Evolutionary conservation across 768 basidiomycete species (phyloP).

Genomic region (Rossbeevera mucosa): DNA sequence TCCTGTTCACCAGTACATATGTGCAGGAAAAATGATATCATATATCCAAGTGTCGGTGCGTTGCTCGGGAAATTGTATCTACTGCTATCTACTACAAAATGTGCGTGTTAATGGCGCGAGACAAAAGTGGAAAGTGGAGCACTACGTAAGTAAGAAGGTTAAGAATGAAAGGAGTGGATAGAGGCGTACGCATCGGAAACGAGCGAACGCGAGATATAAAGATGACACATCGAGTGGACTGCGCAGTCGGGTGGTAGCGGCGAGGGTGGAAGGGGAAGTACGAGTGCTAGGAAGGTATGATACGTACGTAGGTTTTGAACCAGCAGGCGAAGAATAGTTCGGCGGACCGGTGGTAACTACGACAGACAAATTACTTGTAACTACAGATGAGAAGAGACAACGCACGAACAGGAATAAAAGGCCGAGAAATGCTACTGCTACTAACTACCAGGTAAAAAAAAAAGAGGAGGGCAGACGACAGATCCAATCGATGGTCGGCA

Average conservation of each 20-base stretch:
- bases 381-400: constrained; percentile 28
- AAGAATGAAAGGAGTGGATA: neutral
- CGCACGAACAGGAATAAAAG: constrained; percentile 15
- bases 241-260: neutral
- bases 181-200: neutral
- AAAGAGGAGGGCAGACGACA: constrained; percentile 5
- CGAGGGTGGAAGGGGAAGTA: neutral
- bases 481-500: constrained; percentile 25
- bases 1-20: too few relatives aligned
- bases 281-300: constrained; percentile 12
- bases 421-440: constrained; percentile 24
- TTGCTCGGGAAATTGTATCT: constrained; percentile 31
- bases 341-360: constrained; percentile 25
- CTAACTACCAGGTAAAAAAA: constrained; percentile 16
- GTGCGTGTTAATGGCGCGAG: constrained; percentile 7
- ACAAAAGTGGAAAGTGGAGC: neutral
- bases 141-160: neutral
- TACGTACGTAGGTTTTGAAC: constrained; percentile 10
- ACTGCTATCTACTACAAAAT: constrained; percentile 36
- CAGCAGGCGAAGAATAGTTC: constrained; percentile 31
- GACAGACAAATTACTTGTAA: constrained; percentile 26
- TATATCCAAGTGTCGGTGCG: constrained; percentile 22
- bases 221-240: neutral
- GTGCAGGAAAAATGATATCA: neutral
- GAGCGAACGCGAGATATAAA: constrained; percentile 5